Conservation (phyloP, 23 red algal species). For the Gracilaria caudata region DNA sequence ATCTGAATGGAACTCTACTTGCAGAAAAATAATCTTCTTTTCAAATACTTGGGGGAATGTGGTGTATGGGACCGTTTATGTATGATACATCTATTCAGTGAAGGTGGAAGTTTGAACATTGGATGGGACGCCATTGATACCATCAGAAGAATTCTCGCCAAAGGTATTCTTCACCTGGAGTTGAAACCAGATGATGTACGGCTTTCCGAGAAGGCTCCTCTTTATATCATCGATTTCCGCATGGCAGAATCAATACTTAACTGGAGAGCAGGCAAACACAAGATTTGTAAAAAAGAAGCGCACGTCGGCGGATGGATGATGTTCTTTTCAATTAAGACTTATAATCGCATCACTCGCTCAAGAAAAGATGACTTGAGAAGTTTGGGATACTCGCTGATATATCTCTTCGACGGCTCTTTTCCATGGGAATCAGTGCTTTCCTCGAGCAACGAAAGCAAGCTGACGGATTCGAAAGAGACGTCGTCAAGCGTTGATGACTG, state of each 20-base stretch:
- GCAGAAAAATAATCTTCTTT: no score
- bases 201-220: not conserved
- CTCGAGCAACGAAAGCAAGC: not conserved
- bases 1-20: no score
- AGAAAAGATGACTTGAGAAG: conserved; percentile 8
- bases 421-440: not conserved
- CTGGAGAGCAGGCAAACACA: not conserved
- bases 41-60: no score
- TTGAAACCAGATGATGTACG: conserved; percentile 1
- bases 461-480: not conserved
- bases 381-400: not conserved
- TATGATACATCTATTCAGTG: no score
- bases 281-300: not conserved
- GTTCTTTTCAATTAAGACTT: not conserved
- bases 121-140: not conserved
- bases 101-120: not conserved
- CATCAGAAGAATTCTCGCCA: not conserved
- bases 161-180: not conserved
- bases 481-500: not conserved
- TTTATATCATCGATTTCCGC: conserved; percentile 8
- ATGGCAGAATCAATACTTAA: not conserved
- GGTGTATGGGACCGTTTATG: no score
- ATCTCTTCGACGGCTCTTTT: not conserved
- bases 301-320: not conserved
- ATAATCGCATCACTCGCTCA: not conserved